Conservation (phyloP, 768 basidiomycete genomes). For the Lentinus brumalis region DNA sequence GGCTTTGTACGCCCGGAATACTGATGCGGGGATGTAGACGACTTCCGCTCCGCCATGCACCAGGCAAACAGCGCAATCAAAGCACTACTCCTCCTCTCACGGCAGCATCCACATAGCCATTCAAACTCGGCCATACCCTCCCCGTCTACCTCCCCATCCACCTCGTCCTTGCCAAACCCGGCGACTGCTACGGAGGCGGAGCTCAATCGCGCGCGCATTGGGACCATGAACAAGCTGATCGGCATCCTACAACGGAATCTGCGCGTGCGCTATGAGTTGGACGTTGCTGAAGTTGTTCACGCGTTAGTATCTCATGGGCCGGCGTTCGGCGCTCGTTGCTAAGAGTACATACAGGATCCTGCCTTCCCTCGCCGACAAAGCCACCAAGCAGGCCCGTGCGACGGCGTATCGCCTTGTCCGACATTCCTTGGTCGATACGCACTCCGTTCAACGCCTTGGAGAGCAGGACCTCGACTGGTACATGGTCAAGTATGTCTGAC, state of each 20-base stretch:
- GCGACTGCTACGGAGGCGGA: constrained; percentile 34
- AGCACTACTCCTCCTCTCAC: constrained; percentile 51
- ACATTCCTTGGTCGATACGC: constrained; percentile 70
- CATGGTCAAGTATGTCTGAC: constrained; percentile 68
- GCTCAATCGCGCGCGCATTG: constrained; percentile 57
- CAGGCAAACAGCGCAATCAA: constrained; percentile 63
- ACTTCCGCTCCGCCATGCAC: constrained; percentile 71
- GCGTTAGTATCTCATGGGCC: constrained; percentile 55
- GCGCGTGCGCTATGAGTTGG: constrained; percentile 76
- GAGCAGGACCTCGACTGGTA: constrained; percentile 82
- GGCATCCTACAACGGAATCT: constrained; percentile 67
- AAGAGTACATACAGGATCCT: constrained; percentile 58
- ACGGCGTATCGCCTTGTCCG: constrained; percentile 84
- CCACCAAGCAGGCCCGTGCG: constrained; percentile 73
- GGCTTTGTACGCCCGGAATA: background rate
- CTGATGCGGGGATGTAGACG: constrained; percentile 44
- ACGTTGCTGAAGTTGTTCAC: constrained; percentile 67
- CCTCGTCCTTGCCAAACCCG: constrained; percentile 13
- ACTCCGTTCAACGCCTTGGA: constrained; percentile 67
- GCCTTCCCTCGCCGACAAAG: constrained; percentile 74
- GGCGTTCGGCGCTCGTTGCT: background rate
- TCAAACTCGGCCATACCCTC: constrained; percentile 32
- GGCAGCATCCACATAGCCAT: constrained; percentile 32
- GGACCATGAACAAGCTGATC: constrained; percentile 66
- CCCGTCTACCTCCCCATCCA: constrained; percentile 40